Percentiles rank a stretch among this genome's conserved stretches.
Evolutionary conservation across 1,284 basidiomycete genomes (phyloP).

Genomic region (Microbotryum scabiosae): DNA sequence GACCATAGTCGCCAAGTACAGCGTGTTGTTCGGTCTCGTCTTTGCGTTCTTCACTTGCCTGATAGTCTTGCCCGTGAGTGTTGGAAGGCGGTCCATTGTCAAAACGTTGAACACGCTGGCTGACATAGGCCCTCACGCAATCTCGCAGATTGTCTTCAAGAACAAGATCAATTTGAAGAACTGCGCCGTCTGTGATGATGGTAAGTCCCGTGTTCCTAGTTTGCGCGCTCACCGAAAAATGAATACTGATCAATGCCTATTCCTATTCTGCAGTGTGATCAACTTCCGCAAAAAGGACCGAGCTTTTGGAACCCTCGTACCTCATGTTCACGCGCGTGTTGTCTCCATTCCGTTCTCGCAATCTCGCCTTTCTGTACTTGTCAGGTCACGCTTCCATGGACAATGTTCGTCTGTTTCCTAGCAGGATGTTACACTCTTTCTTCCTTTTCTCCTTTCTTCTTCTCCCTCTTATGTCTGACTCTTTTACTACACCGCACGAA

Average conservation of each 20-base stretch:
- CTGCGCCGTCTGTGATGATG: neutral
- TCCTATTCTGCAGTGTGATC: neutral
- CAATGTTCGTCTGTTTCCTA: no score
- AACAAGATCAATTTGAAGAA: neutral
- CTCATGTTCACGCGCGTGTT: neutral
- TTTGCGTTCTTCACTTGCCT: conserved; percentile 69
- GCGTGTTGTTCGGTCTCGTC: conserved; percentile 67
- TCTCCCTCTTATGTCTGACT: neutral
- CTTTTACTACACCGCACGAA: no score
- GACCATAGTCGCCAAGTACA: conserved; percentile 55
- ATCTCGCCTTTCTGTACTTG: neutral
- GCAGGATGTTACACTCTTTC: neutral
- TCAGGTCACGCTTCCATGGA: no score
- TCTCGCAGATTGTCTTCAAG: neutral
- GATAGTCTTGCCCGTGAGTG: conserved; percentile 37
- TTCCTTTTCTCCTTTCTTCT: neutral
- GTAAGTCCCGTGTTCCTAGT: neutral
- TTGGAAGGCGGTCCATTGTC: no score
- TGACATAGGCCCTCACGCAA: neutral
- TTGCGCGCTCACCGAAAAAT: neutral
- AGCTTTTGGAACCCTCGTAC: neutral
- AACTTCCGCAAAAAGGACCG: neutral
- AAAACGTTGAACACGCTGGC: neutral
- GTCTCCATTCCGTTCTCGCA: neutral
- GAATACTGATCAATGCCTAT: neutral